Evolutionary conservation across 1,284 basidiomycete species (phyloP).

Genomic region (Cerrena zonata): DNA sequence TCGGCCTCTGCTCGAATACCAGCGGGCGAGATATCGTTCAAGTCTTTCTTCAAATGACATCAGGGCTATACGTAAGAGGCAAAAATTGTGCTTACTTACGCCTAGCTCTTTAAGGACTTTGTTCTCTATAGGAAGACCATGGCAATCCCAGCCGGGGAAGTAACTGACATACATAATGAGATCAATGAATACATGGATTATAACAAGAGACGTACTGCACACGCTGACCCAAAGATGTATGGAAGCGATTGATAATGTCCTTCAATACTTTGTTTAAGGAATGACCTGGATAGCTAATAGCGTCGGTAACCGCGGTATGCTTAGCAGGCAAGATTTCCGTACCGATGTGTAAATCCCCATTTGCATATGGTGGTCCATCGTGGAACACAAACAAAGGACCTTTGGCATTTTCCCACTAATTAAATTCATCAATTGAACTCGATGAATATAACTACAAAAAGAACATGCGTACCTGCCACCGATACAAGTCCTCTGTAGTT

Average conservation of each 20-base stretch:
- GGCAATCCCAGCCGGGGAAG: slow-evolving; percentile 96
- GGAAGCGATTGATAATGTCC: slow-evolving; percentile 90
- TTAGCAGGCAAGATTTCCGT: slow-evolving; percentile 19
- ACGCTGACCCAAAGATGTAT: slow-evolving; percentile 71
- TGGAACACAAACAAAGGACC: slow-evolving; percentile 80
- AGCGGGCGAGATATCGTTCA: slow-evolving; percentile 48
- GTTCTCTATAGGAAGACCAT: slow-evolving; percentile 94
- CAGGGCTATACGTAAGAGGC: not conserved
- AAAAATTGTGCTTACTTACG: slow-evolving; percentile 34
- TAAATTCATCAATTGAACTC: slow-evolving; percentile 6
- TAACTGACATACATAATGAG: slow-evolving; percentile 51
- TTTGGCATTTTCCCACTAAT: slow-evolving; percentile 58
- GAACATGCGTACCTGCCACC: slow-evolving; percentile 68
- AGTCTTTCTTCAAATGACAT: slow-evolving; percentile 38
- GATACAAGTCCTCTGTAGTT: slow-evolving; percentile 77
- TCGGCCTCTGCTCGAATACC: slow-evolving; percentile 73
- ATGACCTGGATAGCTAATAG: slow-evolving; percentile 62
- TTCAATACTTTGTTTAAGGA: slow-evolving; percentile 96
- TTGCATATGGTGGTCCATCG: slow-evolving; percentile 97
- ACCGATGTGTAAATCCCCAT: slow-evolving; percentile 95
- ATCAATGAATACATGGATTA: slow-evolving; percentile 5
- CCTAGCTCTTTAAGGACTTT: slow-evolving; percentile 79
- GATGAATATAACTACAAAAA: not conserved
- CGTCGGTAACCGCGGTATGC: slow-evolving; percentile 1
- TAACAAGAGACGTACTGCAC: slow-evolving; percentile 63